A percentile compares a stretch with the other conserved stretches of the same genome.
Evolutionary conservation across 176 grass and related monocot species (phyloP).

Genomic region (Oryza australiensis): DNA sequence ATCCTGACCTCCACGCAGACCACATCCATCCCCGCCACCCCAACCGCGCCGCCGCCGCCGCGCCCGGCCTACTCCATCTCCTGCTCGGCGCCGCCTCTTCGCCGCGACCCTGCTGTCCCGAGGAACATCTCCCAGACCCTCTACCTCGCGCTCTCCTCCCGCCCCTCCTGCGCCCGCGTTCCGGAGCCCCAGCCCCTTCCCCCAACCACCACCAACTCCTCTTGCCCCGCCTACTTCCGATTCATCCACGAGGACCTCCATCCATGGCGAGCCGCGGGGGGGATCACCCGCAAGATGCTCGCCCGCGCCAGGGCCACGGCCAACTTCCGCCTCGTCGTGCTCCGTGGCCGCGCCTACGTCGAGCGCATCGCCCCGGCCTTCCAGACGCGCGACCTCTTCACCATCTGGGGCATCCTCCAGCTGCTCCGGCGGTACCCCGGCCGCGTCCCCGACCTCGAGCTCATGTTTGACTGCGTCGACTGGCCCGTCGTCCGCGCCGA

Average conservation of each 20-base stretch:
- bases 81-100: slow-evolving; percentile 47
- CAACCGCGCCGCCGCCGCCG: slow-evolving; percentile 35
- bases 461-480: slow-evolving; percentile 88
- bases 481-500: slow-evolving; percentile 53
- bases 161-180: slow-evolving; percentile 18
- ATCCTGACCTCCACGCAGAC: slow-evolving; percentile 37
- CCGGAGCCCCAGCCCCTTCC: slow-evolving; percentile 22
- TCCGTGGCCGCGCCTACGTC: slow-evolving; percentile 56
- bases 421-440: slow-evolving; percentile 73
- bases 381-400: slow-evolving; percentile 79
- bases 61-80: slow-evolving; percentile 39
- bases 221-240: slow-evolving; percentile 80
- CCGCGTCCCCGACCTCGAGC: slow-evolving; percentile 76
- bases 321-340: slow-evolving; percentile 67
- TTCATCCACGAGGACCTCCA: slow-evolving; percentile 87
- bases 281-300: slow-evolving; percentile 67
- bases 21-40: slow-evolving; percentile 31
- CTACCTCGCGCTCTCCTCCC: slow-evolving; percentile 31
- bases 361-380: slow-evolving; percentile 60
- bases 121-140: slow-evolving; percentile 60
- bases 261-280: slow-evolving; percentile 66
- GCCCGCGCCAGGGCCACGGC: slow-evolving; percentile 56
- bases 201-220: slow-evolving; percentile 22
- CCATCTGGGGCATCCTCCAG: slow-evolving; percentile 92
- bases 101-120: slow-evolving; percentile 38